Percentiles rank a stretch among this genome's conserved stretches.
Evolutionary conservation across 2,329 filamentous ascomycete genomes (phyloP).

Genomic region (Nemania diffusa): DNA sequence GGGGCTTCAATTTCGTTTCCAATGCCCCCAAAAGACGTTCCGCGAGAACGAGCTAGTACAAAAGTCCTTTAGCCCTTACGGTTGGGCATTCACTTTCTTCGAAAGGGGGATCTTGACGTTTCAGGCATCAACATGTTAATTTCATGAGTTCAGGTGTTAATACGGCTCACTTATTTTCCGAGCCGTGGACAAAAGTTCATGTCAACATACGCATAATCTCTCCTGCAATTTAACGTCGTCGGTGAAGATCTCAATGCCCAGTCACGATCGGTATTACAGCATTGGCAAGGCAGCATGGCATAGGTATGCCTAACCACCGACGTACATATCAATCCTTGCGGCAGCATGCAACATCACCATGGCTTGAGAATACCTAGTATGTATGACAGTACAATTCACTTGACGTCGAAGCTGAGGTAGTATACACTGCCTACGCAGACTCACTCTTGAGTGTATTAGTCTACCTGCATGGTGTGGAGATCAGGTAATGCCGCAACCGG

Average conservation of each 20-base stretch:
- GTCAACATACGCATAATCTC: neutral
- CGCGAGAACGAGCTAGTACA: neutral
- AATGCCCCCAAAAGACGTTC: neutral
- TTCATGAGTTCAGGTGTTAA: neutral
- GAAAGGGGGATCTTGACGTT: conserved; percentile 3
- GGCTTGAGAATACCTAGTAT: neutral
- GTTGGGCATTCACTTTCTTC: neutral
- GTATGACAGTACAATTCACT: neutral
- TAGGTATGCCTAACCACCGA: neutral
- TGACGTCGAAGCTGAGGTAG: neutral
- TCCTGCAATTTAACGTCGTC: neutral
- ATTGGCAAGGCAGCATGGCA: neutral
- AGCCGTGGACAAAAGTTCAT: conserved; percentile 3
- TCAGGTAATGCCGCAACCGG: neutral
- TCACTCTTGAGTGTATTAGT: neutral
- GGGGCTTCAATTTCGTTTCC: conserved; percentile 8
- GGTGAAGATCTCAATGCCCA: neutral
- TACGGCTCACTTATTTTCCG: neutral
- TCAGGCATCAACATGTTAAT: conserved; percentile 11
- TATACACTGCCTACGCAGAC: too few relatives aligned
- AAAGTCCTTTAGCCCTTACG: neutral
- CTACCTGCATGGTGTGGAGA: neutral
- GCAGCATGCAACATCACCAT: conserved; percentile 1
- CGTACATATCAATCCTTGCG: conserved; percentile 3
- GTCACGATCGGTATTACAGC: neutral